Base-by-base conservation (phyloP, 2,329 filamentous ascomycete species). In the Dothideomycetes sp. region DNA sequence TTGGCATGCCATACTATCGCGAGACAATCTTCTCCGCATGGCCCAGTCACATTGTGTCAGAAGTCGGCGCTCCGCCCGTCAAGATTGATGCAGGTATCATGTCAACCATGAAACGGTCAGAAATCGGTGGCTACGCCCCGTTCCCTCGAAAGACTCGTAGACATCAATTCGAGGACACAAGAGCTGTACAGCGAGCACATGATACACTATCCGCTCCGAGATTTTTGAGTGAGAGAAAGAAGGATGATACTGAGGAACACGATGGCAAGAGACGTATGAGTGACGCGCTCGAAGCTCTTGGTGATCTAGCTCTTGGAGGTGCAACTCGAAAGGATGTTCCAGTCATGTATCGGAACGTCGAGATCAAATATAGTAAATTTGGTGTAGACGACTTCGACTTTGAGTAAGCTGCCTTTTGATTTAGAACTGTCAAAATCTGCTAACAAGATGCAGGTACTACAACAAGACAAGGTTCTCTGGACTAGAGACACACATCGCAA, bases 321-420 rank as follows among this genome's bases (percentile, higher is more conserved):
- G 81, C 82, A 48, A 75, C 82, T 42, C 83, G 85, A 48, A 77
- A 82, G 28, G 87, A 94, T 43, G 82, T 91, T 4, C 83, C 89
- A 16, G 75, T 84, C 7, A 85, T 91, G 67, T 98, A 98, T 60
- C 80, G 84, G 49, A 88, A 87, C 53, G 84, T 95, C 9, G 89
- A 96, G 60, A 98, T 98, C 65, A 95, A 95, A 59, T 98, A 96
- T 67, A 95, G 89, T 70, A 93, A 87, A 58, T 98, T 95, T 61
- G 91, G 91, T 15, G 87, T 98, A n/a, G 89, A 96, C 54, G 93
- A 98, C 61, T 98, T 98, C 59, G 91, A 98, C 61, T 98, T 98
- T 63, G 82, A 83, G 79, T 85, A 65, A 53, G 77, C 63, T 11
- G 3, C 12, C 5, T 24, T 3, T 10, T 17, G 22, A 16, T 3